These are phyloP conservation scores for Paramecium sonneborni DNA, from an alignment of 73 alveolate genomes.

Conservation along the genomic window DNA sequence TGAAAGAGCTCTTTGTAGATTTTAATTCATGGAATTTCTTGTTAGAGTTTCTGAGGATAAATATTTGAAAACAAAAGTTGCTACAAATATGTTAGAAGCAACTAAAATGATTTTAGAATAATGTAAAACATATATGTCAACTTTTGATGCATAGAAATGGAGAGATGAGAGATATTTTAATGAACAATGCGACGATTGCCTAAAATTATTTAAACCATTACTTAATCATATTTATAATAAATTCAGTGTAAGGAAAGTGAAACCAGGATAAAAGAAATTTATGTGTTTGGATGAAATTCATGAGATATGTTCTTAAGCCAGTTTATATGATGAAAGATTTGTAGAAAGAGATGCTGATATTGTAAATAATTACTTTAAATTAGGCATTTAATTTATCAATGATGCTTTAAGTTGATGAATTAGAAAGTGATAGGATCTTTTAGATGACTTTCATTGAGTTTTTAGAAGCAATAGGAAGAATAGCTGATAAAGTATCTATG, in stretches of 20 bases:
- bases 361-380: not conserved
- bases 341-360: constrained; percentile 76
- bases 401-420: constrained; percentile 80
- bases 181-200: constrained; percentile 77
- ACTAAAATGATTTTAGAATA: constrained; percentile 70
- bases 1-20: constrained; percentile 67
- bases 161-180: constrained; percentile 74
- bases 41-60: constrained; percentile 73
- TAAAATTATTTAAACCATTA: constrained; percentile 64
- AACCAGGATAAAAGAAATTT: constrained; percentile 79
- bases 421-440: constrained; percentile 71
- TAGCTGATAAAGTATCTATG: constrained; percentile 68
- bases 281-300: constrained; percentile 80
- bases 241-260: constrained; percentile 65
- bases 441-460: constrained; percentile 74
- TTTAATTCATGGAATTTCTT: constrained; percentile 74
- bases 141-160: constrained; percentile 76
- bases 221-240: constrained; percentile 70
- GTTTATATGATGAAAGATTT: constrained; percentile 73
- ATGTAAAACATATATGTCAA: constrained; percentile 61
- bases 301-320: constrained; percentile 65
- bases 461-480: constrained; percentile 80
- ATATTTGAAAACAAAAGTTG: constrained; percentile 64
- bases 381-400: constrained; percentile 73
- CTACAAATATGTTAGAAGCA: constrained; percentile 68